Percentiles rank a stretch among this genome's conserved stretches.
Conservation (phyloP, 2,329 filamentous ascomycete genomes). For the Pleochaeta shiraiana region DNA sequence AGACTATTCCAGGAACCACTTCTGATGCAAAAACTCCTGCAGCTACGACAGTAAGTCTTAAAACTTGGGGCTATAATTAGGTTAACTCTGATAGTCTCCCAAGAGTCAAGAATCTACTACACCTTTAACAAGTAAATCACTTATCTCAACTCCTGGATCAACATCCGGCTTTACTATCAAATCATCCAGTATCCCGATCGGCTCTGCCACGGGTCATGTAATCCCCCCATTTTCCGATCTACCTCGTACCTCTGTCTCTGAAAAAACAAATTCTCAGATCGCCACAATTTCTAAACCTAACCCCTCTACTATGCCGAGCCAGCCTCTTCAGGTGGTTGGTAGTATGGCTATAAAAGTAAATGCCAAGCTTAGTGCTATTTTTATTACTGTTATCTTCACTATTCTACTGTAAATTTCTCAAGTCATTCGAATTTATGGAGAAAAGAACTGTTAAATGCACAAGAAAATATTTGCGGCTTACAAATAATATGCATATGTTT, state of each 20-base stretch:
- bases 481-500: no score
- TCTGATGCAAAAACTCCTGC: conserved; percentile 6
- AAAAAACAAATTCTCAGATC: background rate
- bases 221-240: background rate
- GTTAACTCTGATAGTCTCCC: background rate
- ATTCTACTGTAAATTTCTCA: conserved; percentile 12
- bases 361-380: conserved; percentile 11
- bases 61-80: background rate
- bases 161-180: background rate
- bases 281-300: background rate
- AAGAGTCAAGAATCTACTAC: conserved; percentile 22
- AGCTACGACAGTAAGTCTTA: conserved; percentile 20
- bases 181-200: background rate
- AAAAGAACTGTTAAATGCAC: no score
- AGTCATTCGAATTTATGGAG: no score
- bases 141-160: conserved; percentile 18
- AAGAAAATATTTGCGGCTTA: no score
- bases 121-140: conserved; percentile 24
- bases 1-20: conserved; percentile 5
- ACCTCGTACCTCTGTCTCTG: no score
- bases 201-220: background rate
- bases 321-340: conserved; percentile 8
- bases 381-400: conserved; percentile 11
- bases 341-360: conserved; percentile 9
- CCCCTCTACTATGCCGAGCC: conserved; percentile 7